Percentiles rank a stretch among this genome's conserved stretches.
These are phyloP conservation scores for Melampsora abietis-canadensis DNA, from an alignment of 1,284 basidiomycete species.

Conservation along the genomic window DNA sequence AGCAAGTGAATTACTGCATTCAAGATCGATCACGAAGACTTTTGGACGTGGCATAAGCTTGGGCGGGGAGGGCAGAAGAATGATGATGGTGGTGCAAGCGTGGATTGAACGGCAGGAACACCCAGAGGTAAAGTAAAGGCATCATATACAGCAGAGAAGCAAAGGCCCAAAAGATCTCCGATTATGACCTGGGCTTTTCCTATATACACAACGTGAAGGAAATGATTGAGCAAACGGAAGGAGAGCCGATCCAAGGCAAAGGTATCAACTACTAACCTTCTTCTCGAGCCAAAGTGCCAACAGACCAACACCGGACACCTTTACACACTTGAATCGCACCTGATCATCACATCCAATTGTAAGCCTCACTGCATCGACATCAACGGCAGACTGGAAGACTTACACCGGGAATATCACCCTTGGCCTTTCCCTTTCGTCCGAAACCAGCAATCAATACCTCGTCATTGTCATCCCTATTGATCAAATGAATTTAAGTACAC, in stretches of 20 bases:
- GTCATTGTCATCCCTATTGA: constrained; percentile 42
- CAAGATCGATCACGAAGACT: neutral
- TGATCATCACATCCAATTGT: constrained; percentile 55
- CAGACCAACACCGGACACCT: constrained; percentile 98
- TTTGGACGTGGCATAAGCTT: too few relatives aligned
- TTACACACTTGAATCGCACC: constrained; percentile 99
- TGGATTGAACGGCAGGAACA: too few relatives aligned
- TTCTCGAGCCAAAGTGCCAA: constrained; percentile 97
- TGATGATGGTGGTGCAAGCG: too few relatives aligned
- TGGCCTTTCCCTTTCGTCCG: constrained; percentile 98
- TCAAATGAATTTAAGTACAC: neutral
- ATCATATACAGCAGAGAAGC: constrained; percentile 4
- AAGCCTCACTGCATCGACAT: neutral
- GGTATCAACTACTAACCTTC: constrained; percentile 65
- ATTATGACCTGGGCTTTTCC: constrained; percentile 17
- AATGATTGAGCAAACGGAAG: neutral
- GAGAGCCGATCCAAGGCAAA: too few relatives aligned
- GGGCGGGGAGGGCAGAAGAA: too few relatives aligned
- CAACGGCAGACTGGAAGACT: constrained; percentile 44
- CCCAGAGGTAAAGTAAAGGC: neutral
- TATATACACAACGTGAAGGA: neutral
- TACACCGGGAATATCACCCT: constrained; percentile 71
- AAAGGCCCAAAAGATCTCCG: neutral
- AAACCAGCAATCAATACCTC: constrained; percentile 95
- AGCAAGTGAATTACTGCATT: constrained; percentile 5